A percentile compares a stretch with the other conserved stretches of the same genome.
These are phyloP conservation scores for Argentina anserina DNA, from an alignment of 306 rosid genomes.

Conservation along the genomic window DNA sequence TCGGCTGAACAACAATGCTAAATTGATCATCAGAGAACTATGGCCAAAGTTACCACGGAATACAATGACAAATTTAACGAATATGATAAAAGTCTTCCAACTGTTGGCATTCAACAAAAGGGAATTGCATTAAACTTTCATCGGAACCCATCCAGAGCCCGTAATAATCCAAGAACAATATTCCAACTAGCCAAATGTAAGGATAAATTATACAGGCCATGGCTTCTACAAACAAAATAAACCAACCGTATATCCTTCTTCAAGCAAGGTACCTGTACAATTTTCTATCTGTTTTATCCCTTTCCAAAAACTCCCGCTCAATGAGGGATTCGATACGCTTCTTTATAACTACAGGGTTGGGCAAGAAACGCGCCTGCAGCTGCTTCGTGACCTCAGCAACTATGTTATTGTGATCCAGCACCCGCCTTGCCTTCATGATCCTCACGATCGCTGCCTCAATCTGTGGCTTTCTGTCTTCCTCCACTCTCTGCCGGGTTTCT, in stretches of 20 bases:
- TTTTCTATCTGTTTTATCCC: conserved; percentile 69
- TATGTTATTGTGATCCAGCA: conserved; percentile 72
- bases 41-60: background rate
- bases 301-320: conserved; percentile 81
- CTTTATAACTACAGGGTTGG: conserved; percentile 71
- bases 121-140: conserved; percentile 8
- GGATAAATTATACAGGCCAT: conserved; percentile 30
- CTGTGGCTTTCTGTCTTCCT: conserved; percentile 81
- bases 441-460: conserved; percentile 81
- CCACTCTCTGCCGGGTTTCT: conserved; percentile 82
- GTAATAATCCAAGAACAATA: conserved; percentile 27
- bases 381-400: conserved; percentile 79
- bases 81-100: background rate
- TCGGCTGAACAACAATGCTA: background rate
- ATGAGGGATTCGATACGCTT: conserved; percentile 85
- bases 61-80: background rate
- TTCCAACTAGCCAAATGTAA: conserved; percentile 21
- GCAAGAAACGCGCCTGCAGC: conserved; percentile 64
- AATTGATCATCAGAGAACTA: background rate
- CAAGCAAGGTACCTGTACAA: conserved; percentile 64
- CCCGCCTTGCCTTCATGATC: conserved; percentile 83
- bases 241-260: background rate
- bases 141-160: conserved; percentile 16
- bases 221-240: background rate
- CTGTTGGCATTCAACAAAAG: background rate